Conservation (phyloP, 306 rosid genomes). For the Adenanthera pavonina region DNA sequence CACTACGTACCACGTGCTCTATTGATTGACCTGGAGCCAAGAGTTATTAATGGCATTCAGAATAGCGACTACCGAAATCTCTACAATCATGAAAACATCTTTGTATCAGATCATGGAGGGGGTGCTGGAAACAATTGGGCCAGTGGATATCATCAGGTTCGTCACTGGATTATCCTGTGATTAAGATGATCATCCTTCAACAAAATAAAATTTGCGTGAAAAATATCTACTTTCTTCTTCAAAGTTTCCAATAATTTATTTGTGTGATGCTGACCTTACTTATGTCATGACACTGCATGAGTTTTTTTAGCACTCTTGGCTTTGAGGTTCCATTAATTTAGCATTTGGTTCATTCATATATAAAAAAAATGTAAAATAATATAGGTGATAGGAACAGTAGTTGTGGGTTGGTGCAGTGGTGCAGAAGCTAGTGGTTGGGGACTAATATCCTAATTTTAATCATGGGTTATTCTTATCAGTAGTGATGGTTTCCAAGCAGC, state of each 20-base stretch:
- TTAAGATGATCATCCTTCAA: slow-evolving; percentile 13
- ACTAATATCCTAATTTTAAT: too few species aligned
- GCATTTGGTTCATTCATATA: neutral
- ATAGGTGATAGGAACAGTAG: too few species aligned
- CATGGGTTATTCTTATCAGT: too few species aligned
- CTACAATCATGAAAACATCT: slow-evolving; percentile 91
- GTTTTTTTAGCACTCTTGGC: neutral
- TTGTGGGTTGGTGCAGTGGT: too few species aligned
- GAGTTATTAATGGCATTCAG: slow-evolving; percentile 97
- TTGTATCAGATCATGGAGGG: slow-evolving; percentile 93
- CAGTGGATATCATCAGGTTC: slow-evolving; percentile 95
- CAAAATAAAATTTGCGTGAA: neutral
- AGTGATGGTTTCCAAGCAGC: too few species aligned
- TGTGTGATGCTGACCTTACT: slow-evolving; percentile 15
- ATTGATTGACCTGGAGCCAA: slow-evolving; percentile 90
- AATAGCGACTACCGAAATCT: slow-evolving; percentile 92
- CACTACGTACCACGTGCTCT: slow-evolving; percentile 94
- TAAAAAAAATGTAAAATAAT: neutral
- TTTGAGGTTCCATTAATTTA: neutral
- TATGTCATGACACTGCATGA: neutral
- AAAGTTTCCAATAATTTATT: slow-evolving; percentile 8
- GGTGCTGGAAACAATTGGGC: slow-evolving; percentile 99
- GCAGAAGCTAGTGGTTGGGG: too few species aligned
- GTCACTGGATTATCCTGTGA: slow-evolving; percentile 14
- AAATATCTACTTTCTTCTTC: neutral